Evolutionary conservation across 805 yeast genomes (phyloP), one percentile per base, ranked within the genome.

Genomic region (Candida pseudofarinosa): DNA sequence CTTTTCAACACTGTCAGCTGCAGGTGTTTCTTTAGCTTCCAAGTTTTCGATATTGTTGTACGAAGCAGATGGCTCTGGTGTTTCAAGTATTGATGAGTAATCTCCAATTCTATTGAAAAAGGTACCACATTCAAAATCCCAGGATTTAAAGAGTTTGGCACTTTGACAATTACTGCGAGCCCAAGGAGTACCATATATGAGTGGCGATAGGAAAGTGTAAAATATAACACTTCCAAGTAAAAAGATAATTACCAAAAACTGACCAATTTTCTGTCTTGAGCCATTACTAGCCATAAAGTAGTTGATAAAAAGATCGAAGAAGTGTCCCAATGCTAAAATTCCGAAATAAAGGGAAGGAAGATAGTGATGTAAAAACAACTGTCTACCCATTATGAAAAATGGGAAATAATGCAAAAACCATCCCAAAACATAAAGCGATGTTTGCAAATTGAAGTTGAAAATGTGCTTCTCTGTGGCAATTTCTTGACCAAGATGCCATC

Each of bases 301-400:
- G 19, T 60, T 49, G 35, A 59, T 74, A 28, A 77, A 49, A 42
- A 80, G 63, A 49, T 83, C 86, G 38, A 81, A 65, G 42, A 75
- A 68, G 48, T 85, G 90, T n/a, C 85, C 86, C 40, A 88, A 68
- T 2, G 84, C 87, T 49, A 88, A 71, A 41, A 87, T 72, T 37
- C 88, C 93, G 65, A 93, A 93, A 69, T 88, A 93, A 41, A 88
- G 77, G 1, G 98, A 88, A 43, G 97, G 97, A 52, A 93, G 68
- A 63, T 91, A 91, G 65, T 90, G 98, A 64, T 90, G 98, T 60
- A 90, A 71, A 71, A 91, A 90, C 65, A 90, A 66, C 68, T 90
- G 97, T 68, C 98, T 81, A 18, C 82, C 89, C 98, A 90, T 90
- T 45, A 90, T 69, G 65, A 78, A 83, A 41, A 87, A 85, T 51